Evolutionary conservation across 2,329 filamentous ascomycete species (phyloP), one percentile per base, ranked within the genome.

Genomic region (Cryphonectria naterciae): DNA sequence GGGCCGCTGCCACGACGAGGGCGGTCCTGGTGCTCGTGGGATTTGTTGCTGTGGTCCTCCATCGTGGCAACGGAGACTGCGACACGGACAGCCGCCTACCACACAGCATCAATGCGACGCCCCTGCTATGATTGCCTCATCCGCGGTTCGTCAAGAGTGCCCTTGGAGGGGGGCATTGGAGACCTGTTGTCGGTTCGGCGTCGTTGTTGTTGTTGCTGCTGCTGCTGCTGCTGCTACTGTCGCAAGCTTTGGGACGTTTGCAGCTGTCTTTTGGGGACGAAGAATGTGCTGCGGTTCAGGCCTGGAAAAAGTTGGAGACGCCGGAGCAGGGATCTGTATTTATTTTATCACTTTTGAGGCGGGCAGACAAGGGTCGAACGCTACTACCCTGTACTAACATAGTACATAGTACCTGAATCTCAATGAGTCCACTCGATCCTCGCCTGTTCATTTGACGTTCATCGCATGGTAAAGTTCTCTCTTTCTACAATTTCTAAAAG

Each of bases 41-140:
- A n/a, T n/a, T 10, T 32, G 37, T 28, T 58, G 64, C 64, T 68
- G 65, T 65, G 70, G 65, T 65, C 65, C 62, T 68, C 67, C 72
- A 73, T 73, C 62, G 49, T 56, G 72, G 70, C 65, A 67, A 66
- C 41, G 67, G 70, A 67, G 67, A 68, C 72, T 70, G 72, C 70
- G 70, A 64, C 66, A 73, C 64, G 49, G 66, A 65, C 68, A 70
- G 68, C 60, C 72, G 65, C 70, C 70, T 72, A 63, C 70, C 69
- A 66, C 67, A 68, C 67, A 71, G 72, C 72, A 73, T 73, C 65
- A 72, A 73, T 68, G 72, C 72, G 52, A 68, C 56, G 61, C 68
- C 49, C 22, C 52, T 72, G 67, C 60, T 73, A 68, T 72, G 54
- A 65, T 67, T 65, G 67, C 62, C 54, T 68, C 72, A 72, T 73